phyloP scores from a whole-genome alignment of 2,329 filamentous ascomycete species.

The Trichoderma sp. region DNA sequence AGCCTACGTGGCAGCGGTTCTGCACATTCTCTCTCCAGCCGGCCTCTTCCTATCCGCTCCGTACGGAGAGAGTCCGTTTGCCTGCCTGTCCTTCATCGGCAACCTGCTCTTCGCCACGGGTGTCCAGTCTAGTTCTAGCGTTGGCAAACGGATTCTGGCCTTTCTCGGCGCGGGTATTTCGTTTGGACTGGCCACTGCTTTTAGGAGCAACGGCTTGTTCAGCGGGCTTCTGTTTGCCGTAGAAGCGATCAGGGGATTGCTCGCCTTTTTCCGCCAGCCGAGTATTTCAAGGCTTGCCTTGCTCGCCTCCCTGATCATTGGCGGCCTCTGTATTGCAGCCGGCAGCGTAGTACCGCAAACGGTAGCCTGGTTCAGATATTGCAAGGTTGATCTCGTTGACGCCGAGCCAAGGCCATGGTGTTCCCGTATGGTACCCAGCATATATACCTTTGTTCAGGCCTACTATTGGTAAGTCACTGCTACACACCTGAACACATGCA shows the following conservation, averaged over 20 bases:
- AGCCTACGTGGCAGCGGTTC: slow-evolving; percentile 64
- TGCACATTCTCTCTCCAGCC: slow-evolving; percentile 84
- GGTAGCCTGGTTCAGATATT: slow-evolving; percentile 72
- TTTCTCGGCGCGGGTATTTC: slow-evolving; percentile 62
- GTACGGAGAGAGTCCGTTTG: slow-evolving; percentile 78
- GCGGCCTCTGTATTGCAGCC: slow-evolving; percentile 64
- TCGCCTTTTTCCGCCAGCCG: slow-evolving; percentile 28
- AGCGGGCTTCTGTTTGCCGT: slow-evolving; percentile 74
- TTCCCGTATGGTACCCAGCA: slow-evolving; percentile 67
- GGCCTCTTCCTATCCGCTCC: slow-evolving; percentile 87
- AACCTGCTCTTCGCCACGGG: slow-evolving; percentile 64
- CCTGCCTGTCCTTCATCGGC: slow-evolving; percentile 72
- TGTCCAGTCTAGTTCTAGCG: slow-evolving; percentile 29
- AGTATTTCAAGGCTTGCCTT: slow-evolving; percentile 46
- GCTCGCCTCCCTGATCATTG: slow-evolving; percentile 58
- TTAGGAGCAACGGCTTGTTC: slow-evolving; percentile 84
- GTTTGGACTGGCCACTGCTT: slow-evolving; percentile 70
- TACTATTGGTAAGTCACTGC: slow-evolving; percentile 74
- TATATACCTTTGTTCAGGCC: slow-evolving; percentile 86
- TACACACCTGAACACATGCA: background rate
- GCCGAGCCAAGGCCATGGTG: slow-evolving; percentile 69
- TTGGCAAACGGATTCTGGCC: slow-evolving; percentile 43
- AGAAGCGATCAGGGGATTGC: slow-evolving; percentile 47
- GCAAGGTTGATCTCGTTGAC: slow-evolving; percentile 36
- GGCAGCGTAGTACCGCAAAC: slow-evolving; percentile 72